Base-by-base conservation (phyloP, 768 basidiomycete genomes). In the Leccinum truebloodii region DNA sequence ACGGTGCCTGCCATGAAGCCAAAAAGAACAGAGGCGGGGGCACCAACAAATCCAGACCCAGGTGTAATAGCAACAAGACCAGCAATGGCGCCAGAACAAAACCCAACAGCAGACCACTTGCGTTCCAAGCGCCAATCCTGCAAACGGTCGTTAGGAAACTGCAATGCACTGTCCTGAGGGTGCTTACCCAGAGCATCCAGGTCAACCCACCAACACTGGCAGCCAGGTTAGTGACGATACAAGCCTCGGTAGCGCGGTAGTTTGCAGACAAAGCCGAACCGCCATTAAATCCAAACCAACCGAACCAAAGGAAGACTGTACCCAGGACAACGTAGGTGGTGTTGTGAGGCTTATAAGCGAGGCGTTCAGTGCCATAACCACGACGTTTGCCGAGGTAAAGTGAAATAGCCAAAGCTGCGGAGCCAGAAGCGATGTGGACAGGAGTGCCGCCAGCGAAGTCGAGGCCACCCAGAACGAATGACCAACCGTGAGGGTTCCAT, bases 371-470 rank as follows among this genome's bases (percentile, higher is more conserved):
- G 16, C 95, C 95, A 63, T 93, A 98, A 1, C 95, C 95, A 34
- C 89, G 80, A 55, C 95, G 88, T 68, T 90, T 93, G 44, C 96
- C 95, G 37, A 99, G 88, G 73, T 89, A 97, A 67, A 94, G 77
- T 26, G 90, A 95, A 63, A 95, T 91, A 12, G 92, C 95, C 35
- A 98, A 83, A 2, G 92, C 96, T 1, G 94, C 94, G 1, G 87
- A 87, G 52, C 96, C 96, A 16, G 94, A 95, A 18, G 90, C 90
- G 66, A 99, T 98, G 71, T 99, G 95, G 62, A 99, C 94, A 22
- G 96, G 96, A 12, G 94, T 95, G 55, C 96, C 96, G 30, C 95
- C 95, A 9, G 95, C 95, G 62, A 96, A 95, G 71, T 95, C 92
- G 57, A 94, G 88, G 60, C 89, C 90, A 16, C 94, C 95, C 55